phyloP scores from a whole-genome alignment of 371 early-diverging fungal genomes.

The Ordospora pajunii region DNA sequence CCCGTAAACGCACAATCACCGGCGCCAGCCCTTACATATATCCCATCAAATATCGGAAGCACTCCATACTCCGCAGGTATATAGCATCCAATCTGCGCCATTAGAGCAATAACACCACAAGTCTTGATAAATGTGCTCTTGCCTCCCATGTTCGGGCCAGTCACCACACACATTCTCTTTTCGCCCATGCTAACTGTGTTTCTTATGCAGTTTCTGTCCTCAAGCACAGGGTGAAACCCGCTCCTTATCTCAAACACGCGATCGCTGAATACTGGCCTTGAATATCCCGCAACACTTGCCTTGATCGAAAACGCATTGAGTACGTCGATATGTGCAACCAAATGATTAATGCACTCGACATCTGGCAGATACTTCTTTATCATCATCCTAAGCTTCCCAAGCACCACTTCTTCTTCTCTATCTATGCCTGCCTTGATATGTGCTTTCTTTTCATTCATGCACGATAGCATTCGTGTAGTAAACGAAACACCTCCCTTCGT shows the following conservation, averaged over 20 bases:
- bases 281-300: slow-evolving; percentile 21
- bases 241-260: background rate
- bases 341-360: slow-evolving; percentile 56
- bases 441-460: slow-evolving; percentile 2
- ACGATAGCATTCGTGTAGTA: slow-evolving; percentile 41
- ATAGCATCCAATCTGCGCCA: slow-evolving; percentile 83
- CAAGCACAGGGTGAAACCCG: slow-evolving; percentile 58
- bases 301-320: slow-evolving; percentile 49
- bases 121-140: slow-evolving; percentile 76
- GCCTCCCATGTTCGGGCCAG: slow-evolving; percentile 90
- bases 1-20: slow-evolving; percentile 79
- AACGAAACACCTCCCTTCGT: slow-evolving; percentile 59
- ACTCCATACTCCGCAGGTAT: slow-evolving; percentile 74
- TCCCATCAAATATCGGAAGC: slow-evolving; percentile 74
- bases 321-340: slow-evolving; percentile 58
- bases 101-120: slow-evolving; percentile 70
- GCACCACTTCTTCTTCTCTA: slow-evolving; percentile 23
- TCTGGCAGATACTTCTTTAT: slow-evolving; percentile 25
- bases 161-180: slow-evolving; percentile 72
- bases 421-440: slow-evolving; percentile 26
- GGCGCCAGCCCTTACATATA: slow-evolving; percentile 86
- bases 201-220: slow-evolving; percentile 61
- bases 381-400: slow-evolving; percentile 19
- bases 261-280: slow-evolving; percentile 27
- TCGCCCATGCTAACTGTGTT: slow-evolving; percentile 73